These are phyloP conservation scores for Teratosphaeria destructans DNA, from an alignment of 2,329 filamentous ascomycete genomes.

Conservation along the genomic window DNA sequence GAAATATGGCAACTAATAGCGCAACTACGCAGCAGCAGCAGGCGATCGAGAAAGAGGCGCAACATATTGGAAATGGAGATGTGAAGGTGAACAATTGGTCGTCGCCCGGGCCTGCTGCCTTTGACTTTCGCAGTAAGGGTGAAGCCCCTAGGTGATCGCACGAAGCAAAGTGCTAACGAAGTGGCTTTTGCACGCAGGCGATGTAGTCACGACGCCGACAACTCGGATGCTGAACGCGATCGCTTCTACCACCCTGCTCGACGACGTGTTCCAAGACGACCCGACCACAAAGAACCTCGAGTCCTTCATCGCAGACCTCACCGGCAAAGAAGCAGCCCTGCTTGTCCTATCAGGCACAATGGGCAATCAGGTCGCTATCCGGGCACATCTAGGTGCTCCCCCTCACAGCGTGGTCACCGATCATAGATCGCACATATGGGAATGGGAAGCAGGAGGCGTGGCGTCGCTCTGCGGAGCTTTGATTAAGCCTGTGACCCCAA, in stretches of 20 bases:
- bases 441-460: constrained; percentile 59
- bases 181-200: constrained; percentile 23
- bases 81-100: constrained; percentile 26
- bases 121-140: constrained; percentile 42
- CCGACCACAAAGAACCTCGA: constrained; percentile 68
- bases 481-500: constrained; percentile 54
- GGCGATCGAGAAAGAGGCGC: constrained; percentile 14
- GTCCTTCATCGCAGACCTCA: constrained; percentile 58
- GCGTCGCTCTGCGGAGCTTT: constrained; percentile 62
- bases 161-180: background rate
- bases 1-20: constrained; percentile 2
- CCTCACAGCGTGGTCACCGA: constrained; percentile 76
- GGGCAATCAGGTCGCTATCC: constrained; percentile 81
- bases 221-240: constrained; percentile 74
- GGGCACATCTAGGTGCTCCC: constrained; percentile 66
- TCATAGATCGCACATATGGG: constrained; percentile 64
- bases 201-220: constrained; percentile 67
- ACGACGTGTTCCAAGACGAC: constrained; percentile 79
- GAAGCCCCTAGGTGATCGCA: background rate
- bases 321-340: constrained; percentile 65
- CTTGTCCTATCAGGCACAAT: constrained; percentile 86
- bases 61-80: constrained; percentile 15
- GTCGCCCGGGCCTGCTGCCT: constrained; percentile 42
- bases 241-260: constrained; percentile 60
- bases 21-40: constrained; percentile 10